A percentile compares a stretch with the other conserved stretches of the same genome.
Evolutionary conservation across 345 rosid species (phyloP).

Genomic region (Eucalyptus cloeziana): DNA sequence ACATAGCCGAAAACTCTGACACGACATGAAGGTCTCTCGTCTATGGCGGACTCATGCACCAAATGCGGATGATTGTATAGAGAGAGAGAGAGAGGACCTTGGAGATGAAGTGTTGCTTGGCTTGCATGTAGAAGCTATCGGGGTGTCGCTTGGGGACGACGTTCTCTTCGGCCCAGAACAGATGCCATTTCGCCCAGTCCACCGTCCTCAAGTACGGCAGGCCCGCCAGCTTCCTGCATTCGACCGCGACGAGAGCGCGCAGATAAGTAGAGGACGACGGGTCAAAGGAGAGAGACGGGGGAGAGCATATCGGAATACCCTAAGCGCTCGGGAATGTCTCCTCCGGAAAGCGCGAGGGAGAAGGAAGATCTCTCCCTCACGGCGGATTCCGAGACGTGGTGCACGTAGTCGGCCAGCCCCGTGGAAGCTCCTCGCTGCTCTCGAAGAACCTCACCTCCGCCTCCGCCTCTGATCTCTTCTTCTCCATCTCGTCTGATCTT

Average conservation of each 20-base stretch:
- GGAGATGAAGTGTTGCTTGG: conserved; percentile 16
- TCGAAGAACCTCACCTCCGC: conserved; percentile 7
- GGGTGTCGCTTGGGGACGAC: conserved; percentile 19
- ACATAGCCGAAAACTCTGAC: background rate
- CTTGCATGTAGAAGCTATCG: conserved; percentile 17
- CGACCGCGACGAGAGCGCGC: background rate
- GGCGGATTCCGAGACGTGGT: conserved; percentile 7
- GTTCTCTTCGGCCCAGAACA: conserved; percentile 35
- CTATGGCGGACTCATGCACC: background rate
- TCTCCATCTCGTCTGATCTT: background rate
- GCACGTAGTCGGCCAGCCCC: conserved; percentile 8
- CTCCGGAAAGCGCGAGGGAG: conserved; percentile 31
- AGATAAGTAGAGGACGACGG: background rate
- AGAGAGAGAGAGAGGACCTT: conserved; percentile 3
- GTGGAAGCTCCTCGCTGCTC: conserved; percentile 7
- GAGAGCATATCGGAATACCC: background rate
- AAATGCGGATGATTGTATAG: background rate
- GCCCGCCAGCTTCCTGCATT: conserved; percentile 16
- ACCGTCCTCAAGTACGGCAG: conserved; percentile 10
- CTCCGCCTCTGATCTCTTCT: background rate
- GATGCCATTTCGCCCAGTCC: conserved; percentile 29
- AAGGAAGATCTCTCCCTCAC: conserved; percentile 15
- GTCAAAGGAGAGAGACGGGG: background rate
- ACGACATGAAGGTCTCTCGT: background rate
- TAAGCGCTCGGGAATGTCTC: conserved; percentile 4